Evolutionary conservation across 805 yeast species (phyloP).

Genomic region (Candida railenensis): DNA sequence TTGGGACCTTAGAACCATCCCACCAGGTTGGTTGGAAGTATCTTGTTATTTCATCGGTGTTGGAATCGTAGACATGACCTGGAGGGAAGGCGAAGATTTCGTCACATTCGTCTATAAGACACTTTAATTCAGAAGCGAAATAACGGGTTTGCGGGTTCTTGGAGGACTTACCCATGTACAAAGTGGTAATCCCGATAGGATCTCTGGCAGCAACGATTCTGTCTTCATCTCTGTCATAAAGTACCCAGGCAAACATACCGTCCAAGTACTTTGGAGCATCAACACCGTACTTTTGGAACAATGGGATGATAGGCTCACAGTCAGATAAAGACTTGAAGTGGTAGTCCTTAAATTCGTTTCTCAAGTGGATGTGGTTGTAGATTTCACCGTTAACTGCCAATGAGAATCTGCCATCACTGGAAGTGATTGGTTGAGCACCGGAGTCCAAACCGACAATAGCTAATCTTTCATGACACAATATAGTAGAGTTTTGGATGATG

Average conservation of each 20-base stretch:
- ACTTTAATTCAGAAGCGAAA: conserved; percentile 94
- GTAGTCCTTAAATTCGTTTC: conserved; percentile 74
- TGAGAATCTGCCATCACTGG: conserved; percentile 67
- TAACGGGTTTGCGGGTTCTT: conserved; percentile 72
- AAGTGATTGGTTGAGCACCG: conserved; percentile 96
- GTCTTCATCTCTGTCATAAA: conserved; percentile 81
- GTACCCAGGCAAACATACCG: conserved; percentile 97
- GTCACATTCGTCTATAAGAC: conserved; percentile 93
- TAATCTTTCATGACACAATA: conserved; percentile 91
- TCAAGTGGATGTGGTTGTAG: conserved; percentile 89
- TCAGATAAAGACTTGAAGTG: conserved; percentile 83
- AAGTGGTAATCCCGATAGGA: conserved; percentile 95
- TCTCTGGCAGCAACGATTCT: conserved; percentile 96
- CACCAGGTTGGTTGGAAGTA: conserved; percentile 95
- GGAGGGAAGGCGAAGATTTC: conserved; percentile 94
- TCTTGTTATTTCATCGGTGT: conserved; percentile 80
- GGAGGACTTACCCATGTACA: conserved; percentile 86
- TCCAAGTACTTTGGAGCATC: conserved; percentile 93
- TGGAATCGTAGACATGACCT: conserved; percentile 94
- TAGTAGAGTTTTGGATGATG: conserved; percentile 71
- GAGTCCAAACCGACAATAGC: conserved; percentile 96
- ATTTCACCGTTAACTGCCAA: conserved; percentile 97
- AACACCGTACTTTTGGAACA: conserved; percentile 78
- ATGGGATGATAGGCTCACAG: conserved; percentile 97
- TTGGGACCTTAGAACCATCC: conserved; percentile 76